Evolutionary conservation across 306 rosid genomes (phyloP), one percentile per base, ranked within the genome.

Genomic region (Citrullus amarus): DNA sequence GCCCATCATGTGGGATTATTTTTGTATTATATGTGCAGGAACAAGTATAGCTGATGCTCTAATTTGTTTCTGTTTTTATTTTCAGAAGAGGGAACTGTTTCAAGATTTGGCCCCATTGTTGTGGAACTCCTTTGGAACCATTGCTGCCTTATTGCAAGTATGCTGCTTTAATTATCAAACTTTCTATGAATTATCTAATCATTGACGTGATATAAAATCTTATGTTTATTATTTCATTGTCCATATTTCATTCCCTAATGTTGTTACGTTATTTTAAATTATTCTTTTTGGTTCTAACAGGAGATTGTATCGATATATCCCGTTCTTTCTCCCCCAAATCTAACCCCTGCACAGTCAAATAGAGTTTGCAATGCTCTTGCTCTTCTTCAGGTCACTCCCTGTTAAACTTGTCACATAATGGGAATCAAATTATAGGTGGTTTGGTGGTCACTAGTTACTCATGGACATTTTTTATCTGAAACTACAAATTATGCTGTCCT

Each of bases 71-170:
- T 76, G 36, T 43, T 30, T 44, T 61, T 79, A 76, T 36, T 83
- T 88, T 77, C 77, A 95, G 97, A 95, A 92, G 86, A 87, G 98
- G 86, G 98, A 94, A 85, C 79, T 92, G 70, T 95, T 91, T 88
- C 97, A 90, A 84, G 97, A 95, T 84, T 93, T 95, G 82, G 97
- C 97, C 57, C 97, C 97, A 9, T 84, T 95, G 84, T 79, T 95
- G 78, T 95, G 98, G 98, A 90, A 95, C 82, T 95, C 98, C 43
- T 95, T 95, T 76, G 97, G 98, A 79, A 95, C 97, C 80, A 89
- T 95, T 85, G 96, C 98, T 9, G 97, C 97, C 71, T 88, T 95
- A 54, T 78, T 95, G 78, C 98, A 88, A 88, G 91, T 88, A 83
- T 57, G 78, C 79, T 48, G 58, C 56, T 82, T 58, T 68, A 54